phyloP scores from a whole-genome alignment of 345 rosid species.

The Trapa incisa region DNA sequence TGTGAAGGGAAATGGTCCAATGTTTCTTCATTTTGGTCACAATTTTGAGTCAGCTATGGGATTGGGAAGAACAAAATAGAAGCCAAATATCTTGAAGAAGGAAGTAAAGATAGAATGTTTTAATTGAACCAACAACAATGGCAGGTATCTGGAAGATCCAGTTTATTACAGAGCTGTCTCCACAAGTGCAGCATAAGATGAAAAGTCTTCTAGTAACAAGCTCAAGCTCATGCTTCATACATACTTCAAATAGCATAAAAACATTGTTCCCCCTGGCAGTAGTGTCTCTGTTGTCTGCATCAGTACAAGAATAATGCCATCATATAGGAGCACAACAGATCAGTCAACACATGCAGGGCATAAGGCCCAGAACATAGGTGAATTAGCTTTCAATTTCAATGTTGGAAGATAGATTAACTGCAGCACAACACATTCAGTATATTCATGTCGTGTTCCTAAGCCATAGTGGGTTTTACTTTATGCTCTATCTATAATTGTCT shows the following conservation, averaged over 20 bases:
- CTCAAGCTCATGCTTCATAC: too few species aligned
- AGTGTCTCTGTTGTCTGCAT: background rate
- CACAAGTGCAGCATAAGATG: background rate
- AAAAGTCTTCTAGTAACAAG: background rate
- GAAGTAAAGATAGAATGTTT: background rate
- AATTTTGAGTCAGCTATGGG: too few species aligned
- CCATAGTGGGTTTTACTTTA: too few species aligned
- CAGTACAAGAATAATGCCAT: background rate
- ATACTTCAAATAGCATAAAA: background rate
- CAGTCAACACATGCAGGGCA: too few species aligned
- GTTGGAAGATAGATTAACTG: too few species aligned
- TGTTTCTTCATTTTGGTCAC: background rate
- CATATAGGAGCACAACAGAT: background rate
- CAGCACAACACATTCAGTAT: too few species aligned
- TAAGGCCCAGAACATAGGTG: background rate
- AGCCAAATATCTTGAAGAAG: too few species aligned
- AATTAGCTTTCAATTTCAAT: background rate
- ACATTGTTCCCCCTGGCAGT: background rate
- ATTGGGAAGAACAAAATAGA: too few species aligned
- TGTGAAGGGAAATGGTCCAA: background rate
- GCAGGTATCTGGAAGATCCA: background rate
- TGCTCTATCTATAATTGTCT: too few species aligned
- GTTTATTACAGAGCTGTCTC: conserved; percentile 3
- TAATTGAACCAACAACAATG: background rate
- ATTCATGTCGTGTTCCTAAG: too few species aligned